Evolutionary conservation across 1,139 yeast genomes (phyloP), one percentile per base, ranked within the genome.

Genomic region (Arxiozyma slooffiae): DNA sequence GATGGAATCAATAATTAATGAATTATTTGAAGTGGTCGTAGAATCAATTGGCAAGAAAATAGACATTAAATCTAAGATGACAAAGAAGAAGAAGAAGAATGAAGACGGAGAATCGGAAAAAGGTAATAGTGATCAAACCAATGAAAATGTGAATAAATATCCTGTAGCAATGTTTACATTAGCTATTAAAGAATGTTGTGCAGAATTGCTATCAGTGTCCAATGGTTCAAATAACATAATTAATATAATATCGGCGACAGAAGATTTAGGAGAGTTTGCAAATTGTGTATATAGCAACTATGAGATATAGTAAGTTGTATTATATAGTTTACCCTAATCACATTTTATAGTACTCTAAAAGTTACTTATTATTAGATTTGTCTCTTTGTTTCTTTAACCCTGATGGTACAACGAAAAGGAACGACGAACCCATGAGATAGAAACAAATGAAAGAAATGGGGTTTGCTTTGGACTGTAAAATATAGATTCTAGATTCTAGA

Each of bases 231-330:
- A 30, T 36, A 40, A 9, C 7, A 37, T 37, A n/a, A 22, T 36
- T 9, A 37, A 38, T 9, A 11, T 37, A 40, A 37, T 44, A 22
- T 40, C 37, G 22, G 36, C 37, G 17, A 44, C 47, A 17, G 26
- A 18, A 20, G 47, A 38, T 55, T 75, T 90, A 55, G 95, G 87
- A 58, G 96, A 89, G 54, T 78, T 90, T 60, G 82, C 95, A 68
- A 97, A 97, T 5, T 78, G 89, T 59, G 92, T 90, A 9, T 90
- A 90, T 67, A 84, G 96, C 37, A 88, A 88, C 64, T 87, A 85
- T 67, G 85, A 81, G 4, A 50, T 63, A 18, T 60, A 52, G 46
- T 7, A 22, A 11, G 18, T n/a, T 14, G 36, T 6, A 30, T 7
- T 18, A 11, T 38, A 21, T 18, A 6, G 23, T 34, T 14, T 34